Evolutionary conservation across 345 rosid genomes (phyloP).

Genomic region (Corchorus capsularis): DNA sequence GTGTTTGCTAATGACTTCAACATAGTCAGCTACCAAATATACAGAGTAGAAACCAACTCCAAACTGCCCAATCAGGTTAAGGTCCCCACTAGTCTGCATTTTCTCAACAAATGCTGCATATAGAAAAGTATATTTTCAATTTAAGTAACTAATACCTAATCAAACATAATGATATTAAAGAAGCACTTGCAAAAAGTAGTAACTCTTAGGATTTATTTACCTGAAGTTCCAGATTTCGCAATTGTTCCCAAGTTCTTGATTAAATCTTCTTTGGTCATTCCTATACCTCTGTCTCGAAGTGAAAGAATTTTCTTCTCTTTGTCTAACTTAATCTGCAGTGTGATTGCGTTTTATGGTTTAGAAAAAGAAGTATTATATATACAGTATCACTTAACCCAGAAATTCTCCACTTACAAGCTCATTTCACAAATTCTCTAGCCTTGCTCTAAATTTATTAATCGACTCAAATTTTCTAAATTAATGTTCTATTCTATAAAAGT

Average conservation of each 20-base stretch:
- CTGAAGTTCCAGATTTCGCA: conserved; percentile 99
- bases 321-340: conserved; percentile 84
- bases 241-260: conserved; percentile 98
- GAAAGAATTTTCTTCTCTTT: conserved; percentile 82
- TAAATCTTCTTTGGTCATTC: conserved; percentile 98
- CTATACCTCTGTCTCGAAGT: conserved; percentile 94
- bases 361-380: not conserved
- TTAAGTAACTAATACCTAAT: not conserved
- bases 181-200: not conserved
- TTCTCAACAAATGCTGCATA: conserved; percentile 92
- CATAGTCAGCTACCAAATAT: conserved; percentile 94
- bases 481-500: not conserved
- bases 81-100: conserved; percentile 94
- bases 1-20: conserved; percentile 95
- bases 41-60: conserved; percentile 99
- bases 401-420: not conserved
- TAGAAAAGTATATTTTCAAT: not conserved
- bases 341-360: not conserved
- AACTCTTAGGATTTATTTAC: conserved; percentile 31
- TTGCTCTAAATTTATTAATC: not conserved
- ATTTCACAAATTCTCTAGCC: not conserved
- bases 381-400: not conserved
- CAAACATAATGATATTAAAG: not conserved
- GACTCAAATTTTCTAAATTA: not conserved
- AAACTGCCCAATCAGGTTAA: conserved; percentile 97